These are phyloP conservation scores for Adiantum capillusveneris DNA, from an alignment of 75 land plant genomes.

Conservation along the genomic window DNA sequence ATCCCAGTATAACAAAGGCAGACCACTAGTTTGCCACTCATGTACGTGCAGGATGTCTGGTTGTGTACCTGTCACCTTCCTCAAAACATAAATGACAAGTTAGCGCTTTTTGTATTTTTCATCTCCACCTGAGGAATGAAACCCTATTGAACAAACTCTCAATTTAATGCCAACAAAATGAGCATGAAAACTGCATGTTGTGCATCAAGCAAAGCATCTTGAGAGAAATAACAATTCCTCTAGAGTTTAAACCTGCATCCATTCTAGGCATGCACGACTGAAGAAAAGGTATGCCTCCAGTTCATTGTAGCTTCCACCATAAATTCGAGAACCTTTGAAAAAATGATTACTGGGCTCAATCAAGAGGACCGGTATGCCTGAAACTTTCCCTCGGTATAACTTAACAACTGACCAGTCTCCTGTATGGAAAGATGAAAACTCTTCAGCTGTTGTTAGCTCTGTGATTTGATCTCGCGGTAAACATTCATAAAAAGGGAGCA, in stretches of 20 bases:
- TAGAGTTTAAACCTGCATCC: conserved; percentile 55
- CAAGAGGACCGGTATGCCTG: conserved; percentile 44
- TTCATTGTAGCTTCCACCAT: conserved; percentile 66
- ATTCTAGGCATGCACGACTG: conserved; percentile 68
- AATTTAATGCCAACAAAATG: too few relatives aligned
- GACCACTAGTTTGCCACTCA: conserved; percentile 62
- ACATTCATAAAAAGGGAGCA: conserved; percentile 69
- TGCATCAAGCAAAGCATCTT: too few relatives aligned
- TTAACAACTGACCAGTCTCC: conserved; percentile 46
- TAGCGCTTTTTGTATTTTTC: not conserved
- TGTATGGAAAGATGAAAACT: conserved; percentile 47
- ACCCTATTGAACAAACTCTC: too few relatives aligned
- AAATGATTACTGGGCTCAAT: conserved; percentile 44
- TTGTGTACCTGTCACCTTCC: conserved; percentile 42
- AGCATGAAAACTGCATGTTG: too few relatives aligned
- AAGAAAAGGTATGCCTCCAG: conserved; percentile 64
- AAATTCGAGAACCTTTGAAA: conserved; percentile 48
- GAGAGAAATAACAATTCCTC: too few relatives aligned
- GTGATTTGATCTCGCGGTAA: conserved; percentile 35
- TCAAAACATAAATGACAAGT: not conserved
- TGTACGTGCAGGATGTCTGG: conserved; percentile 65
- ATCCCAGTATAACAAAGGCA: conserved; percentile 68
- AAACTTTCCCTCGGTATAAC: conserved; percentile 43
- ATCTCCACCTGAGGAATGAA: too few relatives aligned
- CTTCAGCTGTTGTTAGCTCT: conserved; percentile 18